Evolutionary conservation across 1,139 yeast species (phyloP).

Genomic region (Saccharomyces hybrid): DNA sequence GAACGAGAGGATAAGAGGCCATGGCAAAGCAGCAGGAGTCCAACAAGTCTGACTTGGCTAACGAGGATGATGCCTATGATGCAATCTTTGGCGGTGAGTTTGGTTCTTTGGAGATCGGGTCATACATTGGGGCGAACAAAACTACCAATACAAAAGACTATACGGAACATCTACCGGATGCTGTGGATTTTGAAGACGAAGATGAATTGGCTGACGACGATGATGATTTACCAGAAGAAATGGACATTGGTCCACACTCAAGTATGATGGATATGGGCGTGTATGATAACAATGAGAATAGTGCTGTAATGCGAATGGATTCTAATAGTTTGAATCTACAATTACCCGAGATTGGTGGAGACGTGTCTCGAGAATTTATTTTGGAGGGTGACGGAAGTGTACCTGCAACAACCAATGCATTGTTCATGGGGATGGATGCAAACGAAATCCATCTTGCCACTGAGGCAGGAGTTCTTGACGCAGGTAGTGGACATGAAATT

Average conservation of each 20-base stretch:
- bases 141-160: constrained; percentile 9
- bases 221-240: constrained; percentile 37
- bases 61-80: constrained; percentile 33
- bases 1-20: neutral
- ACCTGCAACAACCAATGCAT: constrained; percentile 14
- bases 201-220: constrained; percentile 83
- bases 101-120: constrained; percentile 34
- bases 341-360: neutral
- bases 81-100: constrained; percentile 34
- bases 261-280: constrained; percentile 18
- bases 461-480: constrained; percentile 9
- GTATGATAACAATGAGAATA: constrained; percentile 8
- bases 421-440: constrained; percentile 24
- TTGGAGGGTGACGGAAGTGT: neutral
- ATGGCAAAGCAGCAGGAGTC: constrained; percentile 1
- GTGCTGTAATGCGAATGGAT: neutral
- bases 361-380: neutral
- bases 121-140: constrained; percentile 16
- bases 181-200: constrained; percentile 91
- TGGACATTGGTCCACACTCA: constrained; percentile 31
- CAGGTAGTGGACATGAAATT: neutral
- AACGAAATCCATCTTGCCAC: constrained; percentile 13
- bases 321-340: neutral
- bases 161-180: constrained; percentile 77
- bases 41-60: neutral